Evolutionary conservation across 331 rosid genomes (phyloP).

Genomic region (Prunus yedoensis): DNA sequence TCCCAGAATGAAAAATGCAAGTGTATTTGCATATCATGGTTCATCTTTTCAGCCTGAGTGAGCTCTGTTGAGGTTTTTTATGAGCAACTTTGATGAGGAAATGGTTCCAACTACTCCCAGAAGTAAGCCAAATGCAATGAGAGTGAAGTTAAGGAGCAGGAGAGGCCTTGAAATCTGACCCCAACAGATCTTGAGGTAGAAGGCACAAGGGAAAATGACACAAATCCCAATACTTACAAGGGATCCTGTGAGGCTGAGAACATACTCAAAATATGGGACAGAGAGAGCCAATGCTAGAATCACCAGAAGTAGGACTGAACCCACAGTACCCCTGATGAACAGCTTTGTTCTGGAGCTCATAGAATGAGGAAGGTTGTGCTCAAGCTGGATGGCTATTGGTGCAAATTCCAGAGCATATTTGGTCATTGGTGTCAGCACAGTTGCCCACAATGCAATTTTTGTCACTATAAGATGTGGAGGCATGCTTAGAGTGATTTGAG

Average conservation of each 20-base stretch:
- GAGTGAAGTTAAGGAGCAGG: constrained; percentile 34
- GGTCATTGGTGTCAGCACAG: constrained; percentile 73
- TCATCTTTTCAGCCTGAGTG: constrained; percentile 12
- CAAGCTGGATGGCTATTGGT: constrained; percentile 64
- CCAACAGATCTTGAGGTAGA: constrained; percentile 68
- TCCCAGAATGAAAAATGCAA: background rate
- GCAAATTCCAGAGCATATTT: constrained; percentile 78
- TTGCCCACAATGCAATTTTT: constrained; percentile 71
- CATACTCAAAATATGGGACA: constrained; percentile 70
- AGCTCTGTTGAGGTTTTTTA: constrained; percentile 25
- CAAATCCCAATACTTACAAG: constrained; percentile 43
- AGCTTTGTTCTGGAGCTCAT: constrained; percentile 39
- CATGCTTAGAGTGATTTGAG: constrained; percentile 82
- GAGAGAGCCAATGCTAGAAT: constrained; percentile 57
- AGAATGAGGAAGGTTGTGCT: constrained; percentile 50
- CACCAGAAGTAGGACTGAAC: constrained; percentile 45
- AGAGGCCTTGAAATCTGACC: constrained; percentile 39
- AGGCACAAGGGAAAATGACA: constrained; percentile 57
- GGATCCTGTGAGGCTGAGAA: constrained; percentile 77
- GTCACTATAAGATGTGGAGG: constrained; percentile 45
- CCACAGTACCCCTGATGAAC: constrained; percentile 42
- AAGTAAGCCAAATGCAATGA: constrained; percentile 44
- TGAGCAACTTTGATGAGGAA: constrained; percentile 49
- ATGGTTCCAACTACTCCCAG: constrained; percentile 58
- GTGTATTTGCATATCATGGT: background rate